A percentile compares a stretch with the other conserved stretches of the same genome.
These are phyloP conservation scores for Ceratocystis smalleyi DNA, from an alignment of 2,329 filamentous ascomycete genomes.

Conservation along the genomic window DNA sequence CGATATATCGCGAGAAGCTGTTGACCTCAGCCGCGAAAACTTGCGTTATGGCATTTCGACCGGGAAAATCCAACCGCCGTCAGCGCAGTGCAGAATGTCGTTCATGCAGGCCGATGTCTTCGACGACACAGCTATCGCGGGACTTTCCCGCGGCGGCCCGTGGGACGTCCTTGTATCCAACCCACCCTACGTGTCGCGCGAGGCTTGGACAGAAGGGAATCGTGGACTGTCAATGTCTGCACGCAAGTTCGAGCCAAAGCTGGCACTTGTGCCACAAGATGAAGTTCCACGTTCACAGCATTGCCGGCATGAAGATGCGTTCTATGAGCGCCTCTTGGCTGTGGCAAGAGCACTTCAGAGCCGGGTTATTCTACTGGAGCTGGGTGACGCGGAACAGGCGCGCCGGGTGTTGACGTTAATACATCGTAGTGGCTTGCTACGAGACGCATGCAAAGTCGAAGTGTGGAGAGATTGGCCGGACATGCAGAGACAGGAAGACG, in stretches of 20 bases:
- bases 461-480: constrained; percentile 59
- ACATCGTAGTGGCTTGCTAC: constrained; percentile 19
- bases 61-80: constrained; percentile 18
- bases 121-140: constrained; percentile 25
- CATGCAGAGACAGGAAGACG: constrained; percentile 8
- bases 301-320: constrained; percentile 35
- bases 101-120: constrained; percentile 40
- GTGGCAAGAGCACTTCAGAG: constrained; percentile 36
- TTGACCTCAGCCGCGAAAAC: constrained; percentile 53
- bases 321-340: constrained; percentile 51
- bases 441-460: constrained; percentile 31
- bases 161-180: constrained; percentile 68
- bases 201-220: constrained; percentile 26
- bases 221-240: constrained; percentile 53
- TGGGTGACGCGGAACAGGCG: constrained; percentile 56
- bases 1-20: constrained; percentile 53
- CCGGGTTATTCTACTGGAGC: constrained; percentile 49
- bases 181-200: constrained; percentile 71
- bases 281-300: constrained; percentile 21
- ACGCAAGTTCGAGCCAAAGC: constrained; percentile 60
- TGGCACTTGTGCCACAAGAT: constrained; percentile 52
- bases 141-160: constrained; percentile 17
- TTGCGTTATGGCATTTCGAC: constrained; percentile 33
- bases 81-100: constrained; percentile 22
- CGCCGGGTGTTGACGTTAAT: constrained; percentile 34